Conservation (phyloP, 2,329 filamentous ascomycete species). For the Colletotrichum sp. region DNA sequence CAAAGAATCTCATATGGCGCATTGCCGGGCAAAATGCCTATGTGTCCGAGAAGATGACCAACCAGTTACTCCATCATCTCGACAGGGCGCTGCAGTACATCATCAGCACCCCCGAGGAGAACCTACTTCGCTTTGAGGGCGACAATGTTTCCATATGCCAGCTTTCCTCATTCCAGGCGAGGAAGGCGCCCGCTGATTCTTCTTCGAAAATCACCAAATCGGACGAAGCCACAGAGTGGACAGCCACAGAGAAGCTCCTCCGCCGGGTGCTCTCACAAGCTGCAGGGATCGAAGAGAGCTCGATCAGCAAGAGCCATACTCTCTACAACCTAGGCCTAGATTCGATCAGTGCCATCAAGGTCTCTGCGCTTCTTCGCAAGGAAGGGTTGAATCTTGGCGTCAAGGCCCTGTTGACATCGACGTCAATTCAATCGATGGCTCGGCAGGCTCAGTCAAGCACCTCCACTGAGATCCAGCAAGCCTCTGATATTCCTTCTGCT, state of each 20-base stretch:
- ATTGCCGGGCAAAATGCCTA: slow-evolving; percentile 69
- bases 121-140: slow-evolving; percentile 59
- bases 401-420: slow-evolving; percentile 71
- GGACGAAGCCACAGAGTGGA: slow-evolving; percentile 33
- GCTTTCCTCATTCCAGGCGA: slow-evolving; percentile 48
- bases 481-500: not conserved
- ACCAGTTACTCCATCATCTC: slow-evolving; percentile 60
- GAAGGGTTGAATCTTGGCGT: slow-evolving; percentile 67
- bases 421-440: slow-evolving; percentile 68
- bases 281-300: slow-evolving; percentile 58
- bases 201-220: not conserved
- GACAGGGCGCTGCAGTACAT: slow-evolving; percentile 65
- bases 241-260: slow-evolving; percentile 39
- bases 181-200: not conserved
- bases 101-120: slow-evolving; percentile 48
- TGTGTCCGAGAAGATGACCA: slow-evolving; percentile 49
- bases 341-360: slow-evolving; percentile 90
- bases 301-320: slow-evolving; percentile 66
- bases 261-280: slow-evolving; percentile 58
- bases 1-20: slow-evolving; percentile 68
- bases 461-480: not conserved
- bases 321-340: slow-evolving; percentile 89
- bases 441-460: slow-evolving; percentile 31
- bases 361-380: slow-evolving; percentile 72
- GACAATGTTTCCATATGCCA: slow-evolving; percentile 68